Evolutionary conservation across 345 rosid species (phyloP), one percentile per base, ranked within the genome.

Genomic region (Hibiscus trionum): DNA sequence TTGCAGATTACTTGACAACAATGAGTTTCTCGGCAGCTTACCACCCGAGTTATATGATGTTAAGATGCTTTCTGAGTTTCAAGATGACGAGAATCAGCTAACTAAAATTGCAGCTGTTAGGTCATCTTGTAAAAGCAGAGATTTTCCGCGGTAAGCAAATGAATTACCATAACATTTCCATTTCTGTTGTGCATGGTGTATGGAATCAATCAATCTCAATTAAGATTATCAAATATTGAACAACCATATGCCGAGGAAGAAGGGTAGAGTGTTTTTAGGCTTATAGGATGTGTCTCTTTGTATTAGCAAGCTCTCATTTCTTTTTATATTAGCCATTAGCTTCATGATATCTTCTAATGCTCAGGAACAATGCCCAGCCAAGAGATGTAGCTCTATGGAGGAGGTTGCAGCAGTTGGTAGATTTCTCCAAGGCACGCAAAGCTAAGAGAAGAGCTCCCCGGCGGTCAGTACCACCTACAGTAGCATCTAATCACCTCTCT

Each of bases 1-100:
- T 69, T 75, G 76, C 86, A 89, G 90, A 46, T 72, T 85, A 46
- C 78, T 85, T 24, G 88, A 87, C 85, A 80, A 84, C 73, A 87
- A 89, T 60, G 66, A 73, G 70, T 80, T 80, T 57, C 84, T 89
- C 37, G 81, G 70, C 6, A 42, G 44, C 75, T 71, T 75, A 21
- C 77, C 88, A 70, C 81, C 85, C 11, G 85, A 82, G 65, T 62
- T 80, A 6, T 39, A 71, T 33, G 76, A 85, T 69, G 83, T 85
- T 69, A 77, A 74, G 71, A 69, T 27, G 61, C 49, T 79, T 75
- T 82, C 91, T 58, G 86, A 82, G 76, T 64, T 73, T 67, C 87
- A 83, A 76, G 76, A 71, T 21, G 82, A 83, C 74, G 82, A 87
- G 67, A 77, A 75, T 56, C 76, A 71, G 65, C 77, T 79, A 47